Evolutionary conservation across 108 stramenopile genomes (phyloP).

Genomic region (Nitzschia palea): DNA sequence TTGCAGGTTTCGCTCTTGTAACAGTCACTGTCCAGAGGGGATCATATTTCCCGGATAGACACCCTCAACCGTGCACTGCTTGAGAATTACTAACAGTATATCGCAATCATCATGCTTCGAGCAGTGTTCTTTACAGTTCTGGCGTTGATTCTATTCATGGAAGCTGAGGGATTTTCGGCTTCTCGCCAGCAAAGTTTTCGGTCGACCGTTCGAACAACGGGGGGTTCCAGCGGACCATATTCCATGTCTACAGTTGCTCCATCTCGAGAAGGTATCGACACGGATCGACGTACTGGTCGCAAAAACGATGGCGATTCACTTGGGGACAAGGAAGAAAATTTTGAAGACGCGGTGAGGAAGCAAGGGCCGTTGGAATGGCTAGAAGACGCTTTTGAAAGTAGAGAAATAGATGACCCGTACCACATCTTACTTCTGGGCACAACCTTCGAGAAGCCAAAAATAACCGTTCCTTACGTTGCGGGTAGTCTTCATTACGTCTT

Average conservation of each 20-base stretch:
- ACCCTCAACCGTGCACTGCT: no score
- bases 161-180: neutral
- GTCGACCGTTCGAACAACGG: neutral
- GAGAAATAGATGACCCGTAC: constrained; percentile 77
- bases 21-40: no score
- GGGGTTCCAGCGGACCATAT: neutral
- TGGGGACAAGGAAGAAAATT: constrained; percentile 44
- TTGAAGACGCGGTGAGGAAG: constrained; percentile 34
- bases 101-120: no score
- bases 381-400: constrained; percentile 48
- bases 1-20: no score
- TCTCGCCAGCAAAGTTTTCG: neutral
- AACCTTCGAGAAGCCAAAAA: constrained; percentile 67
- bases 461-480: constrained; percentile 72
- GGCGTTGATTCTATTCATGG: no score
- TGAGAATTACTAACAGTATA: no score
- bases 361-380: constrained; percentile 71
- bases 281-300: constrained; percentile 7
- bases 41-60: no score
- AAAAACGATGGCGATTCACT: constrained; percentile 34
- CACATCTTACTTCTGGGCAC: constrained; percentile 75
- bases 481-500: constrained; percentile 67
- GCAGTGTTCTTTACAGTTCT: no score
- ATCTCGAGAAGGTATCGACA: constrained; percentile 29
- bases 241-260: constrained; percentile 18